Conservation (phyloP, 129 eudicot genomes). For the Chrysanthemum lavandulifolium region DNA sequence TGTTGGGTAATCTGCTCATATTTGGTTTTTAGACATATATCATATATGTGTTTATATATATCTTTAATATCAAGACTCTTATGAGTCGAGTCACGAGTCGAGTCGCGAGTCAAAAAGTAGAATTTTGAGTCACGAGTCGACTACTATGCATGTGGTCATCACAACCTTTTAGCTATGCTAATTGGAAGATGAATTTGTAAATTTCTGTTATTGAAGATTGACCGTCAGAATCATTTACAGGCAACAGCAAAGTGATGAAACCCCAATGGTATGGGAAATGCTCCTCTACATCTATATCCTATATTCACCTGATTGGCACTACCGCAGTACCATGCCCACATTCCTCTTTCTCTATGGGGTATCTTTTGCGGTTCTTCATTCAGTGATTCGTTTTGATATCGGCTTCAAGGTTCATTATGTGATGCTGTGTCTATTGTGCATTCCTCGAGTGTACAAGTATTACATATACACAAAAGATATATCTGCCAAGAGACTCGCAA, state of each 20-base stretch:
- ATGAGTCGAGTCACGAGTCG: too few relatives aligned
- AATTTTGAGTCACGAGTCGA: too few relatives aligned
- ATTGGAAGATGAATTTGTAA: neutral
- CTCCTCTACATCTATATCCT: slow-evolving; percentile 59
- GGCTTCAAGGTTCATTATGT: slow-evolving; percentile 49
- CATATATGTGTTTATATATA: too few relatives aligned
- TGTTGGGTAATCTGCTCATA: too few relatives aligned
- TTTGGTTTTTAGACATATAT: too few relatives aligned
- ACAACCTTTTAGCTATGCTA: neutral
- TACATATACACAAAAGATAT: slow-evolving; percentile 47
- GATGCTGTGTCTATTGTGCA: slow-evolving; percentile 43
- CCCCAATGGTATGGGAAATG: slow-evolving; percentile 76
- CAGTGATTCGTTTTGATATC: slow-evolving; percentile 40
- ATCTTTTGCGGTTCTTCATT: slow-evolving; percentile 48
- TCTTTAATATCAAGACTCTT: too few relatives aligned
- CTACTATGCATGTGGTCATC: neutral
- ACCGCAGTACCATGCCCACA: slow-evolving; percentile 59
- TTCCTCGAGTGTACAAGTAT: slow-evolving; percentile 54
- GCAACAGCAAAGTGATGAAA: slow-evolving; percentile 56
- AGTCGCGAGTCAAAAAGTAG: too few relatives aligned
- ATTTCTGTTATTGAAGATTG: neutral
- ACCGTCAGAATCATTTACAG: slow-evolving; percentile 23
- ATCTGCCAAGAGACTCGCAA: slow-evolving; percentile 75
- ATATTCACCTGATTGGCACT: slow-evolving; percentile 70
- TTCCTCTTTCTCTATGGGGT: slow-evolving; percentile 55